Percentiles rank a stretch among this genome's conserved stretches.
Conservation (phyloP, 2,329 filamentous ascomycete species). For the Ophiostoma novo-ulmi region DNA sequence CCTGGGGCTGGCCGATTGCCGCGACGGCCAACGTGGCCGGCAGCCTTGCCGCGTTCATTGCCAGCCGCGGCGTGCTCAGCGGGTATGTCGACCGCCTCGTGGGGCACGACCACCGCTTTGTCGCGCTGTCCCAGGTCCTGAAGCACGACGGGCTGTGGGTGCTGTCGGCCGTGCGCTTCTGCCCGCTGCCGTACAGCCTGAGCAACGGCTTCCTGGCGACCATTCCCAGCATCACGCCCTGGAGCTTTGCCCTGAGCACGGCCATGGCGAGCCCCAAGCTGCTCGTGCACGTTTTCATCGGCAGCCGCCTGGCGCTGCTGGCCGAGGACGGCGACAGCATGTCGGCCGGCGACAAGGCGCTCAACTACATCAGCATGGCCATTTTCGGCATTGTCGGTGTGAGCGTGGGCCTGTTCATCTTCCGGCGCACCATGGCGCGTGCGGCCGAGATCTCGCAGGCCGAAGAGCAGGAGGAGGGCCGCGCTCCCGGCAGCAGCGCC, state of each 20-base stretch:
- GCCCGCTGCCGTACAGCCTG: conserved; percentile 85
- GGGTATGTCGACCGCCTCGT: conserved; percentile 75
- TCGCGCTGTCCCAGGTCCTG: conserved; percentile 79
- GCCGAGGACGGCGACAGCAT: conserved; percentile 81
- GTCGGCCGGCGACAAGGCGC: conserved; percentile 67
- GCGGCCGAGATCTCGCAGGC: conserved; percentile 53
- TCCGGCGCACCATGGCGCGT: conserved; percentile 61
- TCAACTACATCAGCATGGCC: conserved; percentile 79
- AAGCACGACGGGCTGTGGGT: conserved; percentile 86
- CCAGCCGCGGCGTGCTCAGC: conserved; percentile 72
- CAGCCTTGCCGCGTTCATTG: conserved; percentile 71
- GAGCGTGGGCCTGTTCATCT: conserved; percentile 78
- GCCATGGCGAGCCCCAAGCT: conserved; percentile 79
- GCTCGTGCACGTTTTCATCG: conserved; percentile 88
- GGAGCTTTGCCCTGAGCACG: conserved; percentile 74
- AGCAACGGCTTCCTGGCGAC: conserved; percentile 93
- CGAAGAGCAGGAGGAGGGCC: conserved; percentile 39
- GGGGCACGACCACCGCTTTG: conserved; percentile 77
- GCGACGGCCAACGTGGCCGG: conserved; percentile 73
- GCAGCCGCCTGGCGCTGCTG: conserved; percentile 72
- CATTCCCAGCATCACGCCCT: conserved; percentile 77
- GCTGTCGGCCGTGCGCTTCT: conserved; percentile 85
- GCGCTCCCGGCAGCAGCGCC: conserved; percentile 23
- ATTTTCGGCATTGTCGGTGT: conserved; percentile 67
- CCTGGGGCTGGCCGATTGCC: conserved; percentile 72